Evolutionary conservation across 805 yeast species (phyloP), one percentile per base, ranked within the genome.

Genomic region (Nadsonia fulvescens): DNA sequence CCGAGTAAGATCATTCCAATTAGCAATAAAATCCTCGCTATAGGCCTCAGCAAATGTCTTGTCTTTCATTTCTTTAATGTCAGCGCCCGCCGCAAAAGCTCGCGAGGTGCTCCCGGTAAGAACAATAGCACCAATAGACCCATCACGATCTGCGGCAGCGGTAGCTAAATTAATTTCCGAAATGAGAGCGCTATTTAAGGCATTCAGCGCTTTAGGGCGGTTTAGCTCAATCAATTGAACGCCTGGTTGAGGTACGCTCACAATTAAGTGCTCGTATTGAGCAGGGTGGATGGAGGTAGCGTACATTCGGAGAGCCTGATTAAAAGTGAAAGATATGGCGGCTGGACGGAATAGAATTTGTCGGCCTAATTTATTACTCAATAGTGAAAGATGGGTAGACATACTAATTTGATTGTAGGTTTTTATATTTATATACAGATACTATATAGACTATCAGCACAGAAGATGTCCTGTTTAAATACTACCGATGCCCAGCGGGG

Each of bases 61-160:
- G 36, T 42, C 41, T 35, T 49, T 42, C 65, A 63, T 60, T 40
- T 61, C 63, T 42, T 60, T 59, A 45, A 63, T 63, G 36, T 63
- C 69, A 8, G 69, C 69, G 10, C 69, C 69, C 6, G 69, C 66
- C 18, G 69, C 68, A 36, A 63, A 63, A 3, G 66, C 67, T 32
- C 40, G 44, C n/a, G n/a, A n/a, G 30, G 51, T 51, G 20, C 43
- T 42, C 1, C 69, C 69, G 8, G 67, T 60, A 17, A 63, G 29
- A 8, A 63, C 63, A 20, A 58, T 56, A 5, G 66, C 63, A 3
- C 63, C 63, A 32, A 56, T 41, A 15, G 40, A 39, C 12, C 36
- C 33, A 32, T 51, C 64, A 12, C 40, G 29, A 20, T 55, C 57
- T 4, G 57, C 56, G 12, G 39, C 44, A 14, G 13, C 23, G 24